phyloP scores from a whole-genome alignment of 768 basidiomycete genomes.

The Phylloporus sp. region DNA sequence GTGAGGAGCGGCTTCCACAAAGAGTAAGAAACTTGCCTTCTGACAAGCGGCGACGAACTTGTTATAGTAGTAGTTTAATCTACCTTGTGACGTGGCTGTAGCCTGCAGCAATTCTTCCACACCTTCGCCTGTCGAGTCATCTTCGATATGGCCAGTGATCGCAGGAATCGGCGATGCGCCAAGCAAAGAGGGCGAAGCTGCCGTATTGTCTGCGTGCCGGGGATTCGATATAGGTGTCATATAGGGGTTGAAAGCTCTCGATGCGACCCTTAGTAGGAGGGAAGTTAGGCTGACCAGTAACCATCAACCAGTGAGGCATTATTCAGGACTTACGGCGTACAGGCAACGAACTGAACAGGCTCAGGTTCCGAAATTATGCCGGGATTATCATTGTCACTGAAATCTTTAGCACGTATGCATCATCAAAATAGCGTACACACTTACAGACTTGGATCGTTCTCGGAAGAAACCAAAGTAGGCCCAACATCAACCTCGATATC shows the following conservation, averaged over 20 bases:
- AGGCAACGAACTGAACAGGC: neutral
- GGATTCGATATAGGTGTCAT: slow-evolving; percentile 26
- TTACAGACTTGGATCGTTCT: slow-evolving; percentile 8
- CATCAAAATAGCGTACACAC: neutral
- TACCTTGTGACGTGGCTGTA: slow-evolving; percentile 15
- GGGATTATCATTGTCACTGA: neutral
- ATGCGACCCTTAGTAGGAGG: slow-evolving; percentile 7
- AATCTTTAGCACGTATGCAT: neutral
- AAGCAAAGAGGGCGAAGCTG: neutral
- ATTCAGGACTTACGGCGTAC: slow-evolving; percentile 18
- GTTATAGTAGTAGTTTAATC: slow-evolving; percentile 7
- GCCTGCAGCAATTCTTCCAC: slow-evolving; percentile 11
- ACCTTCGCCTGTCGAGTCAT: neutral
- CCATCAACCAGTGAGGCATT: neutral
- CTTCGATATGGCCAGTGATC: neutral
- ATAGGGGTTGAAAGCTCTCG: slow-evolving; percentile 20
- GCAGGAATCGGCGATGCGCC: slow-evolving; percentile 6
- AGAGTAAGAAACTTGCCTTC: slow-evolving; percentile 4
- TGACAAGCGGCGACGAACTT: slow-evolving; percentile 10
- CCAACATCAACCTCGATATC: neutral
- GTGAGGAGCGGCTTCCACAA: neutral
- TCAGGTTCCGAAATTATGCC: neutral
- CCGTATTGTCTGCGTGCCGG: slow-evolving; percentile 1
- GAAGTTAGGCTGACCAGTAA: neutral
- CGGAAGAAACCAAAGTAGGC: neutral